A percentile compares a stretch with the other conserved stretches of the same genome.
Evolutionary conservation across 805 yeast genomes (phyloP).

Genomic region (Lipomyces orientalis): DNA sequence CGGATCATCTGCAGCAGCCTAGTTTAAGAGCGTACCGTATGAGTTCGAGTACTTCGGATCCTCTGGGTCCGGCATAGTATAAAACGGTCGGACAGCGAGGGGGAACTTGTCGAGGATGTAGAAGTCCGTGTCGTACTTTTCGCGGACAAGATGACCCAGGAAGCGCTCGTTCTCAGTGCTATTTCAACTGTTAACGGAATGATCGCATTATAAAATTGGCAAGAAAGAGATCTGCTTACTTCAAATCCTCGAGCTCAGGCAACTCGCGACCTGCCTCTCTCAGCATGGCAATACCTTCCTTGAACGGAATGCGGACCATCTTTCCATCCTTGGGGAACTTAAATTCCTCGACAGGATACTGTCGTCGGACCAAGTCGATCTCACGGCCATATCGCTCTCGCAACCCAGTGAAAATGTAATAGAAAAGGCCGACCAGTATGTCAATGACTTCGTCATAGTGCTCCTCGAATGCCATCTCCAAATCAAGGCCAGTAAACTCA

Average conservation of each 20-base stretch:
- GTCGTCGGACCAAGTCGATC: constrained; percentile 87
- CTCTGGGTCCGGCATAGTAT: constrained; percentile 97
- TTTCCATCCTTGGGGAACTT: constrained; percentile 91
- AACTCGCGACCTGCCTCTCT: constrained; percentile 80
- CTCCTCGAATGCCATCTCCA: constrained; percentile 98
- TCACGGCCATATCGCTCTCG: constrained; percentile 79
- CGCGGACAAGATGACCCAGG: constrained; percentile 88
- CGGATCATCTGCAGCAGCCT: neutral
- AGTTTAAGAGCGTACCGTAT: constrained; percentile 54
- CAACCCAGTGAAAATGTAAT: constrained; percentile 85
- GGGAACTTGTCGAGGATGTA: constrained; percentile 99
- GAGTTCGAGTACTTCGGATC: constrained; percentile 95
- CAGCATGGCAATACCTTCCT: constrained; percentile 87
- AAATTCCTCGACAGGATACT: constrained; percentile 97
- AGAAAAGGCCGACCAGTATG: constrained; percentile 70
- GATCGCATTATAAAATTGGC: neutral
- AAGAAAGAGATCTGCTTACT: constrained; percentile 8
- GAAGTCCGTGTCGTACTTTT: constrained; percentile 95
- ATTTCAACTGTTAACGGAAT: constrained; percentile 46
- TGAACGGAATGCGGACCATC: constrained; percentile 87
- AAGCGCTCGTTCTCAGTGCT: constrained; percentile 93
- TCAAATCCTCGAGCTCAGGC: constrained; percentile 40
- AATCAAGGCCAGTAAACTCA: constrained; percentile 94
- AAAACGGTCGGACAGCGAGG: constrained; percentile 93
- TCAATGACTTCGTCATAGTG: constrained; percentile 91